These are phyloP conservation scores for Passalora sequoiae DNA, from an alignment of 2,329 filamentous ascomycete genomes.

Conservation along the genomic window DNA sequence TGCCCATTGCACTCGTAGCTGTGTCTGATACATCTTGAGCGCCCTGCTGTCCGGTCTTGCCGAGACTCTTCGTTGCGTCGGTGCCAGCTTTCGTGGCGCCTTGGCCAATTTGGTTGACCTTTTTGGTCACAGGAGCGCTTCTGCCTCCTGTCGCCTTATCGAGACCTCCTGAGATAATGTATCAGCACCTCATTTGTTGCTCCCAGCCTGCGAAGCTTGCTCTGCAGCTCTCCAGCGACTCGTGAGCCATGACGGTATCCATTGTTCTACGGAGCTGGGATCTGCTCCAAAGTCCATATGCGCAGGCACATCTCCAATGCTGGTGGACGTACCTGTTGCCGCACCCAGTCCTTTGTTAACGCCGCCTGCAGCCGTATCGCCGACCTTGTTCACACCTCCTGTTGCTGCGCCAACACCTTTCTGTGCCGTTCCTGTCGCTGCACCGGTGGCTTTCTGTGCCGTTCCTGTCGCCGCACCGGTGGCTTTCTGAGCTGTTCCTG, in stretches of 20 bases:
- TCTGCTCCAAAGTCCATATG: conserved; percentile 22
- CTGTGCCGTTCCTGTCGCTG: conserved; percentile 25
- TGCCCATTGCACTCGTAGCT: conserved; percentile 25
- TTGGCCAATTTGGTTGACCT: conserved; percentile 33
- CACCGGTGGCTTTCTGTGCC: conserved; percentile 21
- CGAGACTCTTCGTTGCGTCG: conserved; percentile 35
- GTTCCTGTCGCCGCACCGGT: conserved; percentile 5
- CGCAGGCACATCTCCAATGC: conserved; percentile 13
- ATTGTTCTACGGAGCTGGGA: conserved; percentile 18
- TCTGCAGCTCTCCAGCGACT: conserved; percentile 25
- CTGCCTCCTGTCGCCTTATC: conserved; percentile 33
- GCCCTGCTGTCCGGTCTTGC: conserved; percentile 32
- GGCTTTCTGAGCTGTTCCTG: conserved; percentile 7
- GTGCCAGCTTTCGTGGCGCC: conserved; percentile 34
- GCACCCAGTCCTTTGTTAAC: conserved; percentile 25
- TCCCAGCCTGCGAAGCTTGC: conserved; percentile 9
- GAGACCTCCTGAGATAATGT: conserved; percentile 24
- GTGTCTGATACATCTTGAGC: conserved; percentile 33
- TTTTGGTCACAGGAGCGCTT: conserved; percentile 30
- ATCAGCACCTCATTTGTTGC: conserved; percentile 4
- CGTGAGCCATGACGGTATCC: conserved; percentile 27
- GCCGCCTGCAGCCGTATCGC: conserved; percentile 20
- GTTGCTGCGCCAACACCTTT: conserved; percentile 25
- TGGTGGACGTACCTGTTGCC: conserved; percentile 29
- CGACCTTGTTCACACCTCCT: conserved; percentile 26